Conservation (phyloP, 352 stramenopile species). For the Globisporangium spinosum region DNA sequence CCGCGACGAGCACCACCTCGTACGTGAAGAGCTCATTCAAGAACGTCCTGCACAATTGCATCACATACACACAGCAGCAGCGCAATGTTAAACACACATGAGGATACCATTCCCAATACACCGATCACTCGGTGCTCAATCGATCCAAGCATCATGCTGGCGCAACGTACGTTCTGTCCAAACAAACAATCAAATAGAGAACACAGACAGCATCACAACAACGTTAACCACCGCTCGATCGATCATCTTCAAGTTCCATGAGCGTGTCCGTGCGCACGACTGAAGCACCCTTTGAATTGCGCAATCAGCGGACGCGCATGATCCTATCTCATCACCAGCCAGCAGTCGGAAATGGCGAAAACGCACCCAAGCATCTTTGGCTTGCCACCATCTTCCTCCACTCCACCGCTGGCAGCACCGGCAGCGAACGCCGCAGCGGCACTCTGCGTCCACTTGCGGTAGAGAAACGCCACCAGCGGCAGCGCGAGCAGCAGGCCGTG, state of each 20-base stretch:
- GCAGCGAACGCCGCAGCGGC: neutral
- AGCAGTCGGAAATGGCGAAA: neutral
- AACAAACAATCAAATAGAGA: neutral
- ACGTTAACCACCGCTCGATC: neutral
- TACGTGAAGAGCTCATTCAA: slow-evolving; percentile 65
- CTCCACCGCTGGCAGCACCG: slow-evolving; percentile 14
- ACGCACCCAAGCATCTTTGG: slow-evolving; percentile 43
- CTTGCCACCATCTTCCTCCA: slow-evolving; percentile 16
- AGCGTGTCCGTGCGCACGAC: neutral
- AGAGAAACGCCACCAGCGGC: slow-evolving; percentile 42
- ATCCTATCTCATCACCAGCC: neutral
- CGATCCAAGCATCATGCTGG: neutral
- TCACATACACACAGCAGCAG: neutral
- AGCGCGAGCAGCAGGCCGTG: slow-evolving; percentile 50
- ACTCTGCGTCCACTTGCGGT: slow-evolving; percentile 40
- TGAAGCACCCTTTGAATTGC: slow-evolving; percentile 2
- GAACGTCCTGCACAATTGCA: slow-evolving; percentile 31
- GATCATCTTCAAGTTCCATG: neutral
- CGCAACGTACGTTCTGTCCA: slow-evolving; percentile 34
- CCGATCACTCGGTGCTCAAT: neutral
- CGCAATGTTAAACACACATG: neutral
- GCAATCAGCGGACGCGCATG: slow-evolving; percentile 8
- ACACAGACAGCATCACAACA: slow-evolving; percentile 1
- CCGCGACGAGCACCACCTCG: slow-evolving; percentile 59
- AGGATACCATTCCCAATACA: neutral